Conservation (phyloP, 306 rosid genomes). For the Boehmeria nivea region DNA sequence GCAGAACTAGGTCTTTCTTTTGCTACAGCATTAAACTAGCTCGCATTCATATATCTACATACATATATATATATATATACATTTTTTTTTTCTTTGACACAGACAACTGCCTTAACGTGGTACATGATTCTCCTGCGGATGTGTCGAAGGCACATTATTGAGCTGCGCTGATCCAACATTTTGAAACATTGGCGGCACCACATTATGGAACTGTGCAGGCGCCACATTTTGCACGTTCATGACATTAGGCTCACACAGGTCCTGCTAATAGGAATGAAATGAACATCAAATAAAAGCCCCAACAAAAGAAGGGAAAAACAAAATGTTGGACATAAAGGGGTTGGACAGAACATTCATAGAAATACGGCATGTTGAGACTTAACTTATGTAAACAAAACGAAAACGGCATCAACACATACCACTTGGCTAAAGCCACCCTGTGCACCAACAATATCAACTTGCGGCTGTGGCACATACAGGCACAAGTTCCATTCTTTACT, state of each 20-base stretch:
- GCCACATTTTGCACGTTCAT: constrained; percentile 10
- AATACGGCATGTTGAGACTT: too few species aligned
- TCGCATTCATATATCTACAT: too few species aligned
- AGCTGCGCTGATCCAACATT: constrained; percentile 19
- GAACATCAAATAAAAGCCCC: background rate
- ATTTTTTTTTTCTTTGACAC: too few species aligned
- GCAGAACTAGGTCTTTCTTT: too few species aligned
- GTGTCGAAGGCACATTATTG: constrained; percentile 2
- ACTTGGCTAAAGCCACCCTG: constrained; percentile 3
- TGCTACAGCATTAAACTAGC: too few species aligned
- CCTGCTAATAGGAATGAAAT: background rate
- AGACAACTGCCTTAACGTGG: constrained; percentile 4
- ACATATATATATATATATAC: too few species aligned
- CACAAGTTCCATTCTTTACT: background rate
- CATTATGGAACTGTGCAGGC: constrained; percentile 15
- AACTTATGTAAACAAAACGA: too few species aligned
- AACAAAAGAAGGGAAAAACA: too few species aligned
- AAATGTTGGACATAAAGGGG: background rate
- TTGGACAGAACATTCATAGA: background rate
- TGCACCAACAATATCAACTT: constrained; percentile 3
- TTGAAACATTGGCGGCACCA: constrained; percentile 18
- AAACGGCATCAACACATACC: constrained; percentile 6
- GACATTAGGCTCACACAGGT: background rate
- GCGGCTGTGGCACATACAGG: constrained; percentile 14
- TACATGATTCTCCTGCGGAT: constrained; percentile 17